A percentile compares a stretch with the other conserved stretches of the same genome.
Evolutionary conservation across 768 basidiomycete species (phyloP).

Genomic region (Floccularia luteovirens): DNA sequence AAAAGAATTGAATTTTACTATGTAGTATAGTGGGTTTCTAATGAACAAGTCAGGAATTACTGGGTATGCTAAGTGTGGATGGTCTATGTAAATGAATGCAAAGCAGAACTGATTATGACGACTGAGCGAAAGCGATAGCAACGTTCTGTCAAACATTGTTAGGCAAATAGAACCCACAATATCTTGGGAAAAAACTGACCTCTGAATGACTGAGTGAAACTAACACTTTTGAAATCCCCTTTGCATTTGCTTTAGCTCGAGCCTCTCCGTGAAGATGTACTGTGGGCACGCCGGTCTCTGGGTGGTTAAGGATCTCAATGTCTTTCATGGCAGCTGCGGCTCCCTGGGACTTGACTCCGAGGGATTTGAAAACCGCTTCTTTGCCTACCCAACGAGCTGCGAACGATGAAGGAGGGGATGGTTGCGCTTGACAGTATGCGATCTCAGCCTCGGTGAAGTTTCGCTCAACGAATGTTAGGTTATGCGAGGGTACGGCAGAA

Average conservation of each 20-base stretch:
- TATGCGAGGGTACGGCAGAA: constrained; percentile 83
- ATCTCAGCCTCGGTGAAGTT: constrained; percentile 93
- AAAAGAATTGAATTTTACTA: constrained; percentile 12
- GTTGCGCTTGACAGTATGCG: constrained; percentile 79
- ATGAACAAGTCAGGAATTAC: constrained; percentile 1
- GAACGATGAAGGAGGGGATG: constrained; percentile 83
- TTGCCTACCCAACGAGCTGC: constrained; percentile 97
- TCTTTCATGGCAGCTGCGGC: constrained; percentile 95
- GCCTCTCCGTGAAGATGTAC: constrained; percentile 80
- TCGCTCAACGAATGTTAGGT: constrained; percentile 78
- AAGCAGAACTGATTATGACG: constrained; percentile 31
- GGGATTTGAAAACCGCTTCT: constrained; percentile 90
- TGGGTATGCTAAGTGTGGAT: constrained; percentile 9
- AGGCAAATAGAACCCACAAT: constrained; percentile 8
- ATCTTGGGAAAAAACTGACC: constrained; percentile 35
- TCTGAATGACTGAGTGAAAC: constrained; percentile 93
- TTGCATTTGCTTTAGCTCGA: constrained; percentile 57
- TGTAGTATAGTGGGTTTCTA: not conserved
- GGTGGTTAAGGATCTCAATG: constrained; percentile 85
- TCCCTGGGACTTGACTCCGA: constrained; percentile 85
- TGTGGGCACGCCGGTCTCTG: constrained; percentile 64
- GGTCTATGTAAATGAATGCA: constrained; percentile 4
- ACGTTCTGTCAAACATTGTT: constrained; percentile 44
- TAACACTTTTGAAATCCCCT: constrained; percentile 68
- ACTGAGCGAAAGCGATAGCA: constrained; percentile 85